Conservation (phyloP, 495 filamentous ascomycete genomes). For the Xylaria sp. region DNA sequence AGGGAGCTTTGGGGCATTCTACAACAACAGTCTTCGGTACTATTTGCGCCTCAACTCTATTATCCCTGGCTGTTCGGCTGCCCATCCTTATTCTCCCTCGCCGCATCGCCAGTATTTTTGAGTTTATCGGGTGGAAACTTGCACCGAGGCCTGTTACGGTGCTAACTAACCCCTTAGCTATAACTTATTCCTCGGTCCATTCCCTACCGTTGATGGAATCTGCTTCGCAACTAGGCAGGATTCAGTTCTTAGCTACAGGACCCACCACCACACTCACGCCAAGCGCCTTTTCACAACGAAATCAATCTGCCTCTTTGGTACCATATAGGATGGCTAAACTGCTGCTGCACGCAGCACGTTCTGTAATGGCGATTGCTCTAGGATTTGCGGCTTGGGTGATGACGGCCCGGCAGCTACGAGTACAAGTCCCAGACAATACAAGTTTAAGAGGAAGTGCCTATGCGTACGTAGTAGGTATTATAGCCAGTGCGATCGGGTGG, state of each 20-base stretch:
- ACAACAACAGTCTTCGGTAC: slow-evolving; percentile 89
- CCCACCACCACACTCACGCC: slow-evolving; percentile 69
- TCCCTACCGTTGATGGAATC: slow-evolving; percentile 79
- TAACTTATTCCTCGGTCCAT: slow-evolving; percentile 95
- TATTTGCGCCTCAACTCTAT: slow-evolving; percentile 82
- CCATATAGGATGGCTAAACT: slow-evolving; percentile 92
- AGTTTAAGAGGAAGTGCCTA: slow-evolving; percentile 83
- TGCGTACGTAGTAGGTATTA: slow-evolving; percentile 90
- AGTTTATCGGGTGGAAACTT: slow-evolving; percentile 43
- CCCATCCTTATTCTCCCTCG: slow-evolving; percentile 85
- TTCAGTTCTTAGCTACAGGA: slow-evolving; percentile 72
- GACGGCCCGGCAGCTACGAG: slow-evolving; percentile 73
- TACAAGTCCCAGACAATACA: slow-evolving; percentile 56
- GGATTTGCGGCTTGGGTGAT: slow-evolving; percentile 99
- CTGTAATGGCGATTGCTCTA: slow-evolving; percentile 85
- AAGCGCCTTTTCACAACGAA: slow-evolving; percentile 60
- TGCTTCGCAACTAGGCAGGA: slow-evolving; percentile 75
- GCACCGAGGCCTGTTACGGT: slow-evolving; percentile 83
- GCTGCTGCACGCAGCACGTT: slow-evolving; percentile 85
- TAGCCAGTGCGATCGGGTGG: slow-evolving; percentile 94
- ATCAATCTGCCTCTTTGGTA: slow-evolving; percentile 51
- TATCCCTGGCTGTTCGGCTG: slow-evolving; percentile 81
- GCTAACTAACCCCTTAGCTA: slow-evolving; percentile 85
- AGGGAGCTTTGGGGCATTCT: slow-evolving; percentile 80
- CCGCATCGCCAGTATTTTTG: slow-evolving; percentile 56